Evolutionary conservation across 2,329 filamentous ascomycete species (phyloP), one percentile per base, ranked within the genome.

Genomic region (Xylaria sp.): DNA sequence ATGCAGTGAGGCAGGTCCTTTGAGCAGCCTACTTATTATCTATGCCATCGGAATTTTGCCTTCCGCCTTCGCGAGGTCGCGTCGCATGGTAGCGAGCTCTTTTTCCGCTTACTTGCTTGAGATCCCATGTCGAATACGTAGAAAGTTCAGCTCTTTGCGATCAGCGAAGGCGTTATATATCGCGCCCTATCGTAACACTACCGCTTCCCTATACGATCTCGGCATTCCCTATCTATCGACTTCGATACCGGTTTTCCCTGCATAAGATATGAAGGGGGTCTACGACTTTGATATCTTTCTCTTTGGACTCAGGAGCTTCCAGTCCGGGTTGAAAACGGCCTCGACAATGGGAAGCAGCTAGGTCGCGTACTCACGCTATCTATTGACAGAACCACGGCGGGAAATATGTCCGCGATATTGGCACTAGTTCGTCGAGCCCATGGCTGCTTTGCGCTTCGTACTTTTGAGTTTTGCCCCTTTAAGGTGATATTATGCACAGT

Each of bases 321-420:
- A 23, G 20, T 5, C 25, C 28, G 48, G 39, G n/a, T 37, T 39
- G 3, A 34, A 34, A 37, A 46, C 6, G 6, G 37, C 12, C 46
- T 46, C n/a, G 34, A 9, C 13, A 20, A 10, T 20, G 15, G 4
- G 28, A 34, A 52, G 7, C 5, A 5, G 1, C 12, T 31, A 34
- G 55, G 3, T 9, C 18, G n/a, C 7, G 13, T 39, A 9, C 39
- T 31, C 31, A 15, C 50, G 54, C 50, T 44, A 52, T 9, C 31
- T 39, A 7, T 6, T 3, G 39, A 50, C 18, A 25, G 15, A 34
- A 10, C 50, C 13, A 31, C 23, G 48, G 20, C 31, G 12, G 63
- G 63, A 50, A 61, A 31, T 5, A 66, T 66, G 39, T 66, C 57
- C 63, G 57, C 28, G 54, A 66, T 66, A 66, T 66, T 62, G 56